These are phyloP conservation scores for Penicillium oxalicum DNA, from an alignment of 2,329 filamentous ascomycete species.

Conservation along the genomic window DNA sequence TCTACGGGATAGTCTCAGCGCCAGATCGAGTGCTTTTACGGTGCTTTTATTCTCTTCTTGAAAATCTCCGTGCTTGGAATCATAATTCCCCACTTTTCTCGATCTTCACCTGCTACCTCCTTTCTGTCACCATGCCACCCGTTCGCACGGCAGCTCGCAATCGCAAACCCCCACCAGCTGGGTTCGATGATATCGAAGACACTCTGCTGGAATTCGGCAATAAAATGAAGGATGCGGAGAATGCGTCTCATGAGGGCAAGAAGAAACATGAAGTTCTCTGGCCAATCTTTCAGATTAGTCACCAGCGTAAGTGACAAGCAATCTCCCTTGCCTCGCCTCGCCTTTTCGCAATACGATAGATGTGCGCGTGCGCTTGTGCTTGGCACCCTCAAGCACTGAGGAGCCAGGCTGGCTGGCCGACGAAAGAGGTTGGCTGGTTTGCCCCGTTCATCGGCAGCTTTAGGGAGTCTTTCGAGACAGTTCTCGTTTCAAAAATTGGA, in stretches of 20 bases:
- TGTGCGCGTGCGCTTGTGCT: too few species aligned
- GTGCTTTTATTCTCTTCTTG: too few species aligned
- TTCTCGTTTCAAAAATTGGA: not conserved
- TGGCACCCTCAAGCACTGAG: not conserved
- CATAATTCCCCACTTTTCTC: too few species aligned
- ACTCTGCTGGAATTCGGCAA: conserved; percentile 62
- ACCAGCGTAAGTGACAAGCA: conserved; percentile 63
- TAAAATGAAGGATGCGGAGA: conserved; percentile 76
- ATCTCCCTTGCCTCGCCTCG: not conserved
- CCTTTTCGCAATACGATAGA: too few species aligned
- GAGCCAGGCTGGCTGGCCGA: not conserved
- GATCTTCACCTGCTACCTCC: too few species aligned
- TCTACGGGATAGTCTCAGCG: too few species aligned
- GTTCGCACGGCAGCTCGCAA: conserved; percentile 53
- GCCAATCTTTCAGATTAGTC: conserved; percentile 96
- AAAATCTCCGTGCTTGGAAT: too few species aligned
- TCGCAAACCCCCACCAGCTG: conserved; percentile 59
- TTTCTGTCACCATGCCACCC: conserved; percentile 49
- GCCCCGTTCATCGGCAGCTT: not conserved
- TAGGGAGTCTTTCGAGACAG: not conserved
- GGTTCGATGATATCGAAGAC: conserved; percentile 64
- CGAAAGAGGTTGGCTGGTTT: not conserved
- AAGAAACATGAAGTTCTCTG: conserved; percentile 88
- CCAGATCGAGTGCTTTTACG: too few species aligned
- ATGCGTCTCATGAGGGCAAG: conserved; percentile 70